A percentile compares a stretch with the other conserved stretches of the same genome.
These are phyloP conservation scores for Heracleum sosnowskyi DNA, from an alignment of 129 eudicot genomes.

Conservation along the genomic window DNA sequence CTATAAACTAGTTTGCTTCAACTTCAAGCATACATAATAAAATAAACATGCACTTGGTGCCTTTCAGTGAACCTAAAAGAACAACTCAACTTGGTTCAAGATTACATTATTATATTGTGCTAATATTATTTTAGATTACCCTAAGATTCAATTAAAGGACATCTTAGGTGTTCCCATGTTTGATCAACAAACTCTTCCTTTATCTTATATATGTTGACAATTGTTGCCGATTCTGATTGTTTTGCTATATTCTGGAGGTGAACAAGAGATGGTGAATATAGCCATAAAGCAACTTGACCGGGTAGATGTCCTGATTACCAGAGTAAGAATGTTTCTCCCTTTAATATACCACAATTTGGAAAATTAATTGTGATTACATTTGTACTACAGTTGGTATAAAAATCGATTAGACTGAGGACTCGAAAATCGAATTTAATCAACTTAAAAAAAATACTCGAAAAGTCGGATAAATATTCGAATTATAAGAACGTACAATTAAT, in stretches of 20 bases:
- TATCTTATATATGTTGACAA: not conserved
- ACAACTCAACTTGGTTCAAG: not conserved
- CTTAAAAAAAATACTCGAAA: too few species aligned
- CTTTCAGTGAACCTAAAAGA: not conserved
- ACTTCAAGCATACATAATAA: not conserved
- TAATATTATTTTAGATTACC: slow-evolving; percentile 2
- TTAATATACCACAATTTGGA: not conserved
- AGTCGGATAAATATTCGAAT: too few species aligned
- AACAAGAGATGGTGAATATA: not conserved
- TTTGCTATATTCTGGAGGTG: not conserved
- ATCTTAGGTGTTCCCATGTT: slow-evolving; percentile 3
- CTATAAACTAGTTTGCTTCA: not conserved
- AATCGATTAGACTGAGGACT: too few species aligned
- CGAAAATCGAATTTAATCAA: too few species aligned
- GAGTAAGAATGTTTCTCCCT: too few species aligned
- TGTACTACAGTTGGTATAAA: too few species aligned
- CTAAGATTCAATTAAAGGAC: slow-evolving; percentile 10
- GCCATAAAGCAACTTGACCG: not conserved
- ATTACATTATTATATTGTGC: too few species aligned
- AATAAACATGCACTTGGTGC: not conserved
- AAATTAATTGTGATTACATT: not conserved
- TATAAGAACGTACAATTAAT: too few species aligned
- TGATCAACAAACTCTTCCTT: not conserved
- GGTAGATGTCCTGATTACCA: not conserved
- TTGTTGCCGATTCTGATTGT: not conserved